Evolutionary conservation across 495 filamentous ascomycete species (phyloP).

Genomic region (Hyaloscypha hepaticicola): DNA sequence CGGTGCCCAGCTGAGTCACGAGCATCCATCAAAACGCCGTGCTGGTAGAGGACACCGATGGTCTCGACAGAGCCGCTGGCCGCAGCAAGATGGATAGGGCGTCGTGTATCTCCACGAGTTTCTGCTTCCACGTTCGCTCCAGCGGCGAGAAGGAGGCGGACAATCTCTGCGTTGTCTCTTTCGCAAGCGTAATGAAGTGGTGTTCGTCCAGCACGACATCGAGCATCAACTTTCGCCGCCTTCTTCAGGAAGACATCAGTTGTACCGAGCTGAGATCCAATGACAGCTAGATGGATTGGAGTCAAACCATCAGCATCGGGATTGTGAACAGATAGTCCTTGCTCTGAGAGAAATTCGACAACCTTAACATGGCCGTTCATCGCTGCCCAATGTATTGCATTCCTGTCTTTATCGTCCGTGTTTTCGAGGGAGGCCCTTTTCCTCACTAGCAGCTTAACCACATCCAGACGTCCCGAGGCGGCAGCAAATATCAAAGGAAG

Average conservation of each 20-base stretch:
- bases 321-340: conserved; percentile 33
- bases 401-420: conserved; percentile 40
- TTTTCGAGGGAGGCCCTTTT: conserved; percentile 37
- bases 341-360: conserved; percentile 35
- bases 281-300: conserved; percentile 7
- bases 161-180: conserved; percentile 37
- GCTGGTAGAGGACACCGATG: conserved; percentile 15
- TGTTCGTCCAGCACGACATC: conserved; percentile 36
- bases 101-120: conserved; percentile 31
- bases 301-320: conserved; percentile 30
- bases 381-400: conserved; percentile 33
- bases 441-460: conserved; percentile 39
- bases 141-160: conserved; percentile 40
- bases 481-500: conserved; percentile 47
- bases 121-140: conserved; percentile 43
- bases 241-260: conserved; percentile 3
- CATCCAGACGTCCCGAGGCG: conserved; percentile 34
- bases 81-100: conserved; percentile 45
- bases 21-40: conserved; percentile 40
- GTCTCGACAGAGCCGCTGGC: conserved; percentile 15
- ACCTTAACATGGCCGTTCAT: conserved; percentile 45
- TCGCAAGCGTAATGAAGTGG: conserved; percentile 49
- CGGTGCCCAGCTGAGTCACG: conserved; percentile 42
- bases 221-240: not conserved
- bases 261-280: not conserved